A percentile compares a stretch with the other conserved stretches of the same genome.
These are phyloP conservation scores for Aureobasidium melanogenum DNA, from an alignment of 2,329 filamentous ascomycete genomes.

Conservation along the genomic window DNA sequence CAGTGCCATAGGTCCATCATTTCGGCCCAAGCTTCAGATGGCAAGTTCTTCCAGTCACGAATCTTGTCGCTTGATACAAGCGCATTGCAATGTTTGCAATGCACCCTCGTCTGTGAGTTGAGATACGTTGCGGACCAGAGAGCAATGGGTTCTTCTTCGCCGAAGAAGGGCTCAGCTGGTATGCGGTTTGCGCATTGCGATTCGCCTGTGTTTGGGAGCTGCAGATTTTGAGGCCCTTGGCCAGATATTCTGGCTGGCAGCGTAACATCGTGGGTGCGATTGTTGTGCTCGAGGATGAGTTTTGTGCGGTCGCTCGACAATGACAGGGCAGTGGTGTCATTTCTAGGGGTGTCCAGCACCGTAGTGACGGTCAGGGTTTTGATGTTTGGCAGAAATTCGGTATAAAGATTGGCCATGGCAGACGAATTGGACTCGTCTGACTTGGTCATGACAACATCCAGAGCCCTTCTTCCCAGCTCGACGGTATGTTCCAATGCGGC, in stretches of 20 bases:
- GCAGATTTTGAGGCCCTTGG: conserved; percentile 24
- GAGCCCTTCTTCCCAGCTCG: conserved; percentile 57
- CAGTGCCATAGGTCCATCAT: conserved; percentile 99
- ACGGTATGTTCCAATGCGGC: conserved; percentile 68
- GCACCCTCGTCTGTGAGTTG: conserved; percentile 18
- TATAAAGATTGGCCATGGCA: conserved; percentile 41
- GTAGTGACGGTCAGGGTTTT: conserved; percentile 51
- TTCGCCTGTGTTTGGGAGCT: background rate
- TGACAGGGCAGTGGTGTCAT: conserved; percentile 33
- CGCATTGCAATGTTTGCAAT: conserved; percentile 21
- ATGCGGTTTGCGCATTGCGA: conserved; percentile 2
- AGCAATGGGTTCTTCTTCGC: conserved; percentile 26
- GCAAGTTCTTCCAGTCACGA: conserved; percentile 76
- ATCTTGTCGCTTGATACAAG: conserved; percentile 28
- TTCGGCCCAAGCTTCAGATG: conserved; percentile 96
- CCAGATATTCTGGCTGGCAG: conserved; percentile 39
- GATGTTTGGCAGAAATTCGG: conserved; percentile 53
- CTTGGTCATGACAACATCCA: conserved; percentile 70
- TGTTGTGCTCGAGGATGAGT: conserved; percentile 39
- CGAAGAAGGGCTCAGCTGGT: background rate
- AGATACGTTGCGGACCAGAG: conserved; percentile 37
- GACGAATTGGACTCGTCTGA: conserved; percentile 27
- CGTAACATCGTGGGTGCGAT: conserved; percentile 34
- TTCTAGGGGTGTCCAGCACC: conserved; percentile 38
- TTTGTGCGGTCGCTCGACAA: conserved; percentile 36